Conservation (phyloP, 495 filamentous ascomycete genomes). For the Amphirosellinia nigrospora region DNA sequence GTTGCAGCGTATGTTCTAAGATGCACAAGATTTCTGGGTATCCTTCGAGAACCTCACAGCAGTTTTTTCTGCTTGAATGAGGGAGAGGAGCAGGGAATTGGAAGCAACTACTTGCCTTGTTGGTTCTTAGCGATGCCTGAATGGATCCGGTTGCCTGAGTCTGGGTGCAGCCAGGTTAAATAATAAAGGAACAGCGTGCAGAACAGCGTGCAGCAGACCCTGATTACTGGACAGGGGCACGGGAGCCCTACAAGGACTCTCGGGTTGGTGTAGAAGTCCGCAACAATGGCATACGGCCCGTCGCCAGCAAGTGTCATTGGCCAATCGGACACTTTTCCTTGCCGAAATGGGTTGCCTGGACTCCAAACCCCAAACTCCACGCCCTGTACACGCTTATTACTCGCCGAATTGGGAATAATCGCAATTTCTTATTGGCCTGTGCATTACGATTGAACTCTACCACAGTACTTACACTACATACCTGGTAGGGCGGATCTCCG, state of each 20-base stretch:
- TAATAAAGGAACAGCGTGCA: not conserved
- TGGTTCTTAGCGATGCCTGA: not conserved
- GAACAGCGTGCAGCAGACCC: not conserved
- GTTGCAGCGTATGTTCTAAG: not conserved
- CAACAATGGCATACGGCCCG: not conserved
- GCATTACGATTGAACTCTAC: not conserved
- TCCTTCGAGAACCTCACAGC: not conserved
- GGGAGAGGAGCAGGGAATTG: not conserved
- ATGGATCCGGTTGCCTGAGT: not conserved
- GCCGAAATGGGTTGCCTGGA: not conserved
- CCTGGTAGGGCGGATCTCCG: constrained; percentile 17
- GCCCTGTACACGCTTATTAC: too few relatives aligned
- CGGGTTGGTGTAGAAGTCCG: constrained; percentile 11
- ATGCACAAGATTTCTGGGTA: not conserved
- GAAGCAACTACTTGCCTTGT: not conserved
- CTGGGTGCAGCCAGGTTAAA: not conserved
- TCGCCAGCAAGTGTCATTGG: not conserved
- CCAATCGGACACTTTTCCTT: not conserved
- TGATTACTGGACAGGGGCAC: not conserved
- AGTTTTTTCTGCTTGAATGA: not conserved
- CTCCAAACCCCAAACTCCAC: not conserved
- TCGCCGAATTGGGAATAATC: not conserved
- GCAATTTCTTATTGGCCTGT: constrained; percentile 3
- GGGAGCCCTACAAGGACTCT: constrained; percentile 2
- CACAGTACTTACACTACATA: too few relatives aligned